Evolutionary conservation across 257 asterid genomes (phyloP), one percentile per base, ranked within the genome.

Genomic region (Solanum gracilifrons): DNA sequence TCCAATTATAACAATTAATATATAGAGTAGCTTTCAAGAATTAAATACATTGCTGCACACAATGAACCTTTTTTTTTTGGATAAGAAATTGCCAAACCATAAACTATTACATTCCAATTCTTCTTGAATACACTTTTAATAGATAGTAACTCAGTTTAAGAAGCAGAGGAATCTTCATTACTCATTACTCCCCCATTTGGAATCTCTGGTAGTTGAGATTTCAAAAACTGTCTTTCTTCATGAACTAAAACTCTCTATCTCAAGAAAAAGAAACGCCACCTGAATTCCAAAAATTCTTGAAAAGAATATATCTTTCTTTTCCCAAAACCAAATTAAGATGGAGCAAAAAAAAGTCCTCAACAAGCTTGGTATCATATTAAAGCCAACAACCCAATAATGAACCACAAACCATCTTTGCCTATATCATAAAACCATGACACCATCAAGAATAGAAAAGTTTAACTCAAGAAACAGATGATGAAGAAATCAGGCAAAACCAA

Each of bases 401-500:
- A 88, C 90, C 89, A 84, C 60, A 90, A 88, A 87, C 69, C 91
- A 90, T 88, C 93, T 82, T 87, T 90, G 46, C 84, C 87, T 31
- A 71, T 10, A 29, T 80, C 62, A 35, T 92, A 90, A 29, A 89
- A 87, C 76, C 94, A 88, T 48, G 96, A 95, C 21, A 51, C 58
- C 58, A 36, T 69, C 39, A 94, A 89, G 88, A 91, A 60, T 90
- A 90, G 51, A 89, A 91, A 92, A 82, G 86, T 93, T 7, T 93
- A 93, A 86, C 73, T 93, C 89, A 94, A 89, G 93, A 94, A 92
- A 93, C 93, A 90, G 48, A 95, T 95, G 96, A 96, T 92, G 93
- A 96, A 94, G 97, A 96, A 94, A 91, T 92, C 98, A 15, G 94
- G 93, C 15, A 87, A 94, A 11, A 41, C 72, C 74, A 93, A 90